Percentiles rank a stretch among this genome's conserved stretches.
These are phyloP conservation scores for Penicillium roqueforti DNA, from an alignment of 495 filamentous ascomycete genomes.

Conservation along the genomic window DNA sequence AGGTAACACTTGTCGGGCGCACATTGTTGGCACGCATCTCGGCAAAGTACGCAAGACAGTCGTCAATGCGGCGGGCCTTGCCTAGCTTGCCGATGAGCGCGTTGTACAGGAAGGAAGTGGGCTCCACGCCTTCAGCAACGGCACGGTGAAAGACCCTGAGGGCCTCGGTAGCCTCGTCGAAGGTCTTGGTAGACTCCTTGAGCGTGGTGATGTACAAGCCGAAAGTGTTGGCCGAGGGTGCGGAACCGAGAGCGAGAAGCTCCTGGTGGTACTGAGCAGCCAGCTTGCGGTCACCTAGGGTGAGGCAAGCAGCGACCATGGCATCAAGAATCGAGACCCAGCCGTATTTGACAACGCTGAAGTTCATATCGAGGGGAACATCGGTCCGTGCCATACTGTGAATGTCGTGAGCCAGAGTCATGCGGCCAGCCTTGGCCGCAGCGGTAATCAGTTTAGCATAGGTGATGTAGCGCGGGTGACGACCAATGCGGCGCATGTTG, in stretches of 20 bases:
- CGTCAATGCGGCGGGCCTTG: slow-evolving; percentile 94
- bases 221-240: slow-evolving; percentile 95
- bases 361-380: slow-evolving; percentile 75
- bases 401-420: slow-evolving; percentile 79
- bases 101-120: slow-evolving; percentile 96
- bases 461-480: slow-evolving; percentile 90
- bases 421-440: slow-evolving; percentile 75
- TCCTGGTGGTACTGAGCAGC: slow-evolving; percentile 88
- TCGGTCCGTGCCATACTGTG: slow-evolving; percentile 81
- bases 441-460: slow-evolving; percentile 92
- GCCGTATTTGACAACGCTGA: slow-evolving; percentile 81
- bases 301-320: slow-evolving; percentile 92
- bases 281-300: slow-evolving; percentile 68
- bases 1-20: slow-evolving; percentile 94
- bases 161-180: slow-evolving; percentile 94
- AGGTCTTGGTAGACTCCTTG: slow-evolving; percentile 93
- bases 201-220: slow-evolving; percentile 97
- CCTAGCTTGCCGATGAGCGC: slow-evolving; percentile 97
- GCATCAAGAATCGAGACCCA: slow-evolving; percentile 94
- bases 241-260: slow-evolving; percentile 77
- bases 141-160: slow-evolving; percentile 95
- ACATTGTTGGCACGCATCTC: slow-evolving; percentile 94
- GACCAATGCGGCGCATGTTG: slow-evolving; percentile 87
- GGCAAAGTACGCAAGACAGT: slow-evolving; percentile 94
- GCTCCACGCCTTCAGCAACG: slow-evolving; percentile 89